Evolutionary conservation across 352 stramenopile species (phyloP), one percentile per base, ranked within the genome.

Genomic region (Phytophthora crassamura): DNA sequence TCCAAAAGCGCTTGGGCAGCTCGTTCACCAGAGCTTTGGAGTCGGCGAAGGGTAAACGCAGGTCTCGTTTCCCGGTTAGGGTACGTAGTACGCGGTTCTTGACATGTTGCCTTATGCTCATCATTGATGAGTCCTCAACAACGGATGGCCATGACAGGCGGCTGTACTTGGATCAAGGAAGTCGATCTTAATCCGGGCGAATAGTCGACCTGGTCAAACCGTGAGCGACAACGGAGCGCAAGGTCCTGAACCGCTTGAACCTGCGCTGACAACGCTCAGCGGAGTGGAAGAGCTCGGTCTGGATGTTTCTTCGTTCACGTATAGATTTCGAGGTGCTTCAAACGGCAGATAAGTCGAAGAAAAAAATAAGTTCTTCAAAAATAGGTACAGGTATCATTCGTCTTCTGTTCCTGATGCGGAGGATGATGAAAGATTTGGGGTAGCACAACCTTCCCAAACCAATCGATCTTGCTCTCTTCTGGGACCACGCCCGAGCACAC

Each of bases 241-340:
- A 52, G 33, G 12, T 22, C 5, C 38, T 40, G 61, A 67, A 51
- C 36, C 33, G 8, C 8, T 64, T n/a, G 60, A 67, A 32, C 41
- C 54, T 38, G 46, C 54, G 15, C 63, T 64, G 39, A 59, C 59
- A 54, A 43, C 43, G 38, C 74, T 88, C 18, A 78, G 75, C 15
- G 71, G 78, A 11, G 65, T 92, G 8, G 54, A 84, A 18, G 56
- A 66, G 15, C 75, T 92, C 10, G 82, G 84, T 5, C 58, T 92
- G 20, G 78, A 88, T 53, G 67, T 92, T 46, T 73, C 70, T 7
- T 76, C 76, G 9, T 91, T 89, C 47, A 53, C 61, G 18, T 91
- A 90, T 67, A 80, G 59, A 64, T 53, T 54, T 6, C 59, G 68
- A 20, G 67, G 47, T 40, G 33, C n/a, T n/a, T 50, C 59, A 34